Percentiles rank a stretch among this genome's conserved stretches.
phyloP scores from a whole-genome alignment of 495 filamentous ascomycete genomes.

The Penicillium fimorum region DNA sequence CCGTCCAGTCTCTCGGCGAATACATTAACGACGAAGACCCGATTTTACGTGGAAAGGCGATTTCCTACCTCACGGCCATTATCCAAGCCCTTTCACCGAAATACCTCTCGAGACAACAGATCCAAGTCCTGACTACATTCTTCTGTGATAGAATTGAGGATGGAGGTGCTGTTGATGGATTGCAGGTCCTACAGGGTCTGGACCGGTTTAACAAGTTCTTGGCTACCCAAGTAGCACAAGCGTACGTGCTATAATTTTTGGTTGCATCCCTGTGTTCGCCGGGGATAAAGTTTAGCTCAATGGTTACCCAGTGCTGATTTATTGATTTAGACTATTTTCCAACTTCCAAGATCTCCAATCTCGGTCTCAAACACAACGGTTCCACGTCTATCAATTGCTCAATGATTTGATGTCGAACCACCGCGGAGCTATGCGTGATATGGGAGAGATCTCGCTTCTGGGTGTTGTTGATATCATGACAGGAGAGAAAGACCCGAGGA shows the following conservation, averaged over 20 bases:
- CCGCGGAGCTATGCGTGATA: conserved; percentile 54
- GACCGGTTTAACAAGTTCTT: conserved; percentile 51
- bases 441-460: conserved; percentile 59
- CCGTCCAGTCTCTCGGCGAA: conserved; percentile 66
- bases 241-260: conserved; percentile 37
- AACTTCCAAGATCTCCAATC: conserved; percentile 59
- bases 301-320: conserved; percentile 15
- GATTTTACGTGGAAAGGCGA: conserved; percentile 60
- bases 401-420: conserved; percentile 65
- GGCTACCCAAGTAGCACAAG: conserved; percentile 47
- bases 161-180: conserved; percentile 52
- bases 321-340: conserved; percentile 41
- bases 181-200: conserved; percentile 47
- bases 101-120: conserved; percentile 65
- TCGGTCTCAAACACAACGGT: conserved; percentile 60
- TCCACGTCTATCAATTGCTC: conserved; percentile 62
- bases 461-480: conserved; percentile 67
- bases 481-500: conserved; percentile 74
- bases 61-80: conserved; percentile 67
- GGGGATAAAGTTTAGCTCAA: conserved; percentile 1
- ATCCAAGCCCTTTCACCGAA: conserved; percentile 56
- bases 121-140: conserved; percentile 58
- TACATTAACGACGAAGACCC: conserved; percentile 71
- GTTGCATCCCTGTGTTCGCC: neutral
- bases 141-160: conserved; percentile 62